A percentile compares a stretch with the other conserved stretches of the same genome.
Conservation (phyloP, 2,329 filamentous ascomycete species). For the Plectosphaerella plurivora region DNA sequence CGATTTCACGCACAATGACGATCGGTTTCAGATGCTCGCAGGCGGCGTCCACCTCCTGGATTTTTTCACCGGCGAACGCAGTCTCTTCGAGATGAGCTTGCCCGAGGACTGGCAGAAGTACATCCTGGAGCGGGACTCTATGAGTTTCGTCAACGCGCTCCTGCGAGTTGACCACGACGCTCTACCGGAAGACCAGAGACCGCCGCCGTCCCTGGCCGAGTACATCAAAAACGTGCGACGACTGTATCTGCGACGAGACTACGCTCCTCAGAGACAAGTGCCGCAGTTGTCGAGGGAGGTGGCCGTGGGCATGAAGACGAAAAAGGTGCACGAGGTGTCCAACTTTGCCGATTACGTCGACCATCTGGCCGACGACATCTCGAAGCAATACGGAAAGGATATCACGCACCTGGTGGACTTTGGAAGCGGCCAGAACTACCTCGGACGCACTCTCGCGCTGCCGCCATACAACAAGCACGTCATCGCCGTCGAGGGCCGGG, state of each 20-base stretch:
- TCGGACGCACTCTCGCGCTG: constrained; percentile 81
- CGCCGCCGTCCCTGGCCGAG: constrained; percentile 56
- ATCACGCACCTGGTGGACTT: constrained; percentile 93
- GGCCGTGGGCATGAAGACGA: constrained; percentile 88
- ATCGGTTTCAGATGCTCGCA: constrained; percentile 81
- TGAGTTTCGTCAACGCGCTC: constrained; percentile 74
- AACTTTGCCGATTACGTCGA: constrained; percentile 87
- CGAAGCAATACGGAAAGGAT: constrained; percentile 42
- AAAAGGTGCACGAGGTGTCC: constrained; percentile 91
- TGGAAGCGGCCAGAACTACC: constrained; percentile 93
- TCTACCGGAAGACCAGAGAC: constrained; percentile 21
- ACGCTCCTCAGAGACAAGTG: constrained; percentile 38
- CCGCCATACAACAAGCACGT: constrained; percentile 82
- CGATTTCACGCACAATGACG: constrained; percentile 67
- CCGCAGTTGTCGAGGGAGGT: constrained; percentile 65
- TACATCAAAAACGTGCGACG: constrained; percentile 71
- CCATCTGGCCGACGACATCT: constrained; percentile 52
- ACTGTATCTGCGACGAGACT: constrained; percentile 62
- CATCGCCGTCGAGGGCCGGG: constrained; percentile 83
- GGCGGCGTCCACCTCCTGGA: constrained; percentile 97
- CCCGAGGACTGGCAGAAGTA: constrained; percentile 79
- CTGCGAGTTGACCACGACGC: constrained; percentile 68
- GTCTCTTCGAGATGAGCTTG: constrained; percentile 74
- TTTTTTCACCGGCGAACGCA: constrained; percentile 83
- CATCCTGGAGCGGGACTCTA: constrained; percentile 65